A percentile compares a stretch with the other conserved stretches of the same genome.
These are phyloP conservation scores for Arxiozyma slooffiae DNA, from an alignment of 1,139 yeast species.

Conservation along the genomic window DNA sequence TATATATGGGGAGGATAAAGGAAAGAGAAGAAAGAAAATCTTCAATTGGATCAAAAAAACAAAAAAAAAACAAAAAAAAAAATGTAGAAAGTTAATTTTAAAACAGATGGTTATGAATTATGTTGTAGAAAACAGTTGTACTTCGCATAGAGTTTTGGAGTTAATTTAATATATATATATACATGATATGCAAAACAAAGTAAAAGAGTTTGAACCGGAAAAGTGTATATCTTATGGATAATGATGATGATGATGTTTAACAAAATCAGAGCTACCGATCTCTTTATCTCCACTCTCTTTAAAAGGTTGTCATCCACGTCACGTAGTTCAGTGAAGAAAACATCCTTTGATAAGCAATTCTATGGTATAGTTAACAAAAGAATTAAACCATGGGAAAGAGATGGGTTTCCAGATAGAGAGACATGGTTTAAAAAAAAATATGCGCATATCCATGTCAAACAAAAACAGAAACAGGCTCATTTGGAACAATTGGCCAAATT, in stretches of 20 bases:
- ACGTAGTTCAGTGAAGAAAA: not conserved
- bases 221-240: no score
- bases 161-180: no score
- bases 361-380: conserved; percentile 1
- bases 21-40: not conserved
- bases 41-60: not conserved
- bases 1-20: not conserved
- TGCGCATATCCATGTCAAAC: conserved; percentile 50
- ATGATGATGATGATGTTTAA: not conserved
- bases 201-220: not conserved
- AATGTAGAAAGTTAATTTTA: no score
- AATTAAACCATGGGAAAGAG: conserved; percentile 50
- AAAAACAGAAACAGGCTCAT: conserved; percentile 25
- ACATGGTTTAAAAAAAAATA: conserved; percentile 45
- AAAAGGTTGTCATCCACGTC: not conserved
- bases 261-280: not conserved
- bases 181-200: not conserved
- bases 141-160: no score
- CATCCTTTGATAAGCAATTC: conserved; percentile 4
- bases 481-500: conserved; percentile 5
- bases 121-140: no score
- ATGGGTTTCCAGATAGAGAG: conserved; percentile 41
- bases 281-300: not conserved
- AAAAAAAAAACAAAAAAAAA: no score
- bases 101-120: no score